Conservation (phyloP, 2,329 filamentous ascomycete genomes). For the Daldinia eschscholtzii region DNA sequence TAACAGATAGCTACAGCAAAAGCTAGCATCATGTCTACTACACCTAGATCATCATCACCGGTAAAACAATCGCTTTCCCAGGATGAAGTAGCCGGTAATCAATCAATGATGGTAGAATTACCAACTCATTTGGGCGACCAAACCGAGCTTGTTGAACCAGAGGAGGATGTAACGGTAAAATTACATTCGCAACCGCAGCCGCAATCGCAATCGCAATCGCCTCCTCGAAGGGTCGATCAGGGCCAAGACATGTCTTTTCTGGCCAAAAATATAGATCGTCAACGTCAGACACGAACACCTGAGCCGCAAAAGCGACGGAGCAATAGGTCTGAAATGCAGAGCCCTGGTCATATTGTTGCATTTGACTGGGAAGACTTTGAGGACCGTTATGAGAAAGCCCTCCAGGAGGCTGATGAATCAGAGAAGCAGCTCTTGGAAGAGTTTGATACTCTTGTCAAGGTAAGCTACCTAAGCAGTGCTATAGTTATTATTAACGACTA, state of each 20-base stretch:
- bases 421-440: constrained; percentile 77
- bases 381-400: constrained; percentile 73
- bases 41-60: constrained; percentile 46
- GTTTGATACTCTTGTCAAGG: constrained; percentile 75
- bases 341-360: constrained; percentile 64
- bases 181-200: constrained; percentile 41
- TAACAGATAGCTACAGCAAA: constrained; percentile 16
- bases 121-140: constrained; percentile 47
- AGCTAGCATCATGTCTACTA: constrained; percentile 45
- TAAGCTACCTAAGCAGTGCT: constrained; percentile 51
- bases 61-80: constrained; percentile 40
- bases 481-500: constrained; percentile 5
- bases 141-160: constrained; percentile 34
- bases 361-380: constrained; percentile 87
- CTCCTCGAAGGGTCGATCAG: constrained; percentile 40
- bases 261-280: constrained; percentile 42
- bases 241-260: constrained; percentile 28
- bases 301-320: constrained; percentile 56
- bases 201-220: constrained; percentile 31
- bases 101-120: constrained; percentile 52
- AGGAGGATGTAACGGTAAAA: constrained; percentile 46
- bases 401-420: constrained; percentile 71
- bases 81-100: constrained; percentile 42
- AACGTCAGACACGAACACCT: constrained; percentile 48
- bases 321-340: constrained; percentile 53